Conservation (phyloP, 345 rosid species). For the Citrus maxima region DNA sequence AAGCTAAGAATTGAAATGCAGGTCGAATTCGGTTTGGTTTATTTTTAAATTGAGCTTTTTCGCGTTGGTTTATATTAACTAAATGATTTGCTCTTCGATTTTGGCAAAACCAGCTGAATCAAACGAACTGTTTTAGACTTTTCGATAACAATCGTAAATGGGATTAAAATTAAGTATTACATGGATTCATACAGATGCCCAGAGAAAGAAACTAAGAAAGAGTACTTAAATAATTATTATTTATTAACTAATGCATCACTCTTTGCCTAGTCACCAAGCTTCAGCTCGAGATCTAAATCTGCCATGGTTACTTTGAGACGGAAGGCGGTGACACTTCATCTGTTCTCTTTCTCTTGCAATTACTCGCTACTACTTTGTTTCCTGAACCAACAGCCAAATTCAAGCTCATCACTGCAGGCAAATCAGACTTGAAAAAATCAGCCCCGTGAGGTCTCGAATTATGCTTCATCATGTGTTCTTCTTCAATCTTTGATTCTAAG, state of each 20-base stretch:
- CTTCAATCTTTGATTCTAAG: neutral
- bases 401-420: neutral
- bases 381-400: neutral
- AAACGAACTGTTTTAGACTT: too few species aligned
- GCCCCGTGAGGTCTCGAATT: neutral
- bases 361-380: neutral
- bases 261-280: neutral
- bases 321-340: neutral
- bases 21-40: too few species aligned
- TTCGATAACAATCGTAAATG: too few species aligned
- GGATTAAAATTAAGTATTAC: neutral
- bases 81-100: too few species aligned
- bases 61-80: too few species aligned
- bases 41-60: too few species aligned
- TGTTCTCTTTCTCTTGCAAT: neutral
- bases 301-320: neutral
- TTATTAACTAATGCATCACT: neutral
- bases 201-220: neutral
- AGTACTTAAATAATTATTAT: neutral
- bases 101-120: too few species aligned
- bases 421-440: neutral
- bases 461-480: neutral
- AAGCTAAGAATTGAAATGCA: neutral
- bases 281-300: neutral
- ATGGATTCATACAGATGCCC: neutral